phyloP scores from a whole-genome alignment of 768 basidiomycete genomes.

The Boletellus ananas region DNA sequence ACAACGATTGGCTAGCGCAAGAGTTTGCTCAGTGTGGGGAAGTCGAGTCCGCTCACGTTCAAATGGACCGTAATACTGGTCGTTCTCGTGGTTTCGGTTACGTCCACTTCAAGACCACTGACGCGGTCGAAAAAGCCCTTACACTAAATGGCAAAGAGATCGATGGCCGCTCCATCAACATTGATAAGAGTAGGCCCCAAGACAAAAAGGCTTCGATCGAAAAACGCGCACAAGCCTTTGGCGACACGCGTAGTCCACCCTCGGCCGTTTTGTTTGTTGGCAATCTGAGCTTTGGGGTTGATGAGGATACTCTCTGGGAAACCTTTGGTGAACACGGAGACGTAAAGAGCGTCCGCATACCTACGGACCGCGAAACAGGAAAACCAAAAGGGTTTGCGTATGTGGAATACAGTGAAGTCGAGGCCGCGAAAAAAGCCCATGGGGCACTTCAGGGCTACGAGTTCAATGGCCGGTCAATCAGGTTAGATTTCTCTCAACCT shows the following conservation, averaged over 20 bases:
- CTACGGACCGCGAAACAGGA: constrained; percentile 90
- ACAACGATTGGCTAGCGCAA: constrained; percentile 89
- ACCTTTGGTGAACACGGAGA: constrained; percentile 84
- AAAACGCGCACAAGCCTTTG: constrained; percentile 72
- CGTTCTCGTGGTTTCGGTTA: constrained; percentile 84
- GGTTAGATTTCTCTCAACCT: constrained; percentile 86
- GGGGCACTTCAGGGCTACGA: constrained; percentile 66
- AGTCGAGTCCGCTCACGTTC: constrained; percentile 85
- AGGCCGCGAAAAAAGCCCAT: constrained; percentile 76
- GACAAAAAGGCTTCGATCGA: constrained; percentile 56
- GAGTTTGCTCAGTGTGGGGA: constrained; percentile 91
- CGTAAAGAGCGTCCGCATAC: constrained; percentile 83
- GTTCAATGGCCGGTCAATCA: constrained; percentile 74
- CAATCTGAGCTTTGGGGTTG: constrained; percentile 76
- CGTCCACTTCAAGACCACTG: constrained; percentile 67
- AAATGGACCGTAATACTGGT: constrained; percentile 76
- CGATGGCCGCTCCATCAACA: constrained; percentile 83
- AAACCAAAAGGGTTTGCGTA: constrained; percentile 95
- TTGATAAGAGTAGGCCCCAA: constrained; percentile 72
- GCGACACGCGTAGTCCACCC: constrained; percentile 64
- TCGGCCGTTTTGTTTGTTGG: constrained; percentile 85
- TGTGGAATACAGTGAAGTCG: constrained; percentile 86
- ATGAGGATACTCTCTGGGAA: constrained; percentile 86
- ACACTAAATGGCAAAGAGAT: constrained; percentile 82
- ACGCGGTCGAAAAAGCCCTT: constrained; percentile 78